Base-by-base conservation (phyloP, 1,284 basidiomycete species). In the Apiotrichum sp. region DNA sequence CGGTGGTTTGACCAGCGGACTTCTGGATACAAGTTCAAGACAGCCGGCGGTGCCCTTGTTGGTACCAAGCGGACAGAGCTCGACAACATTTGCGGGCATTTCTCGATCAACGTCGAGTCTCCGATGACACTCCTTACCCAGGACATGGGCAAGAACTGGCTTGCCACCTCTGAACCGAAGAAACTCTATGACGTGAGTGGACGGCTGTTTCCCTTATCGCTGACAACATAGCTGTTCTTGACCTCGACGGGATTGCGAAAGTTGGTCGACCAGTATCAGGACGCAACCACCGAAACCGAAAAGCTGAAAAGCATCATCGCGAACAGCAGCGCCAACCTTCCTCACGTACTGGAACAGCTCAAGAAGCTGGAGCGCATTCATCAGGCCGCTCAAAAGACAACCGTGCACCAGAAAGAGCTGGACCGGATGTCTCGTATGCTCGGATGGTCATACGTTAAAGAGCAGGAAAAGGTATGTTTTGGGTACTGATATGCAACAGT, bases 41-140 rank as follows among this genome's bases (percentile, higher is more conserved):
- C 80, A 58, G 58, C 67, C 1, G 82, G 85, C 29, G 84, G 84
- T 33, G 82, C 80, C 56, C 73, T 84, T 6, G 74, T 96, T 51
- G 87, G 86, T 40, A 86, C 79, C n/a, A 93, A 89, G 77, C 84
- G 85, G 61, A 85, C 91, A 34, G 91, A 96, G 69, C 78, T 98
- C 29, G 82, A 88, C 41, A 83, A 86, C 3, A 95, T 98, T 50
- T 86, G 86, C 65, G 89, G 96, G 68, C 88, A 93, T 66, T 93
- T 95, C 85, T 90, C 91, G 69, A 92, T 99, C 58, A 70, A 78
- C 62, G 89, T 98, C 58, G 96, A 98, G 71, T 97, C 97, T 67
- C 93, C 93, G 0, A 85, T 98, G 82, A 96, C 93, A 61, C 86
- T 98, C 41, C 80, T 95, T 36, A 95, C 90, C 1, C 93, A 96